Conservation (phyloP, 371 early-diverging fungal species). For the Saksenaea oblongispora region DNA sequence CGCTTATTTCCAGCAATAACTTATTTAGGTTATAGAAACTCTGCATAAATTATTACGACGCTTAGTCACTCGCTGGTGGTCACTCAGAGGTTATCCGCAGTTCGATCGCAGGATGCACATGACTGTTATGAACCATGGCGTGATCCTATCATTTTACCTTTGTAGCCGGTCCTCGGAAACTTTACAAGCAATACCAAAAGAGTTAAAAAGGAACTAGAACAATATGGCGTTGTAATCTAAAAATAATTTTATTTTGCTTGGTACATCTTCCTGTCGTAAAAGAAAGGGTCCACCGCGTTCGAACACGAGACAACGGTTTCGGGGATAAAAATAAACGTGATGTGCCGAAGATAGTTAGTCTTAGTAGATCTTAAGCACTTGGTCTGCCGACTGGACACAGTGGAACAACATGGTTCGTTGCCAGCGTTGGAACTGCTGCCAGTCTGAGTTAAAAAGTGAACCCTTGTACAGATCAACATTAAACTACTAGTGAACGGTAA, state of each 20-base stretch:
- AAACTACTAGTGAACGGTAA: too few relatives aligned
- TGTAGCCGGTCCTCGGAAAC: not conserved
- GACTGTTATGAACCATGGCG: not conserved
- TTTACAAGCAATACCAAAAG: not conserved
- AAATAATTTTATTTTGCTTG: not conserved
- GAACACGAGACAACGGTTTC: not conserved
- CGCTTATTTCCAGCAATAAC: too few relatives aligned
- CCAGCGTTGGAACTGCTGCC: not conserved
- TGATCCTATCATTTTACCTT: not conserved
- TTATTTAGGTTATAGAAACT: not conserved
- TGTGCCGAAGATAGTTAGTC: not conserved
- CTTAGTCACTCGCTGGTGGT: too few relatives aligned
- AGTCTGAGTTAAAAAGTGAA: not conserved
- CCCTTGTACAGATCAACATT: too few relatives aligned
- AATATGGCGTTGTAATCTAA: not conserved
- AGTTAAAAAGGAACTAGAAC: not conserved
- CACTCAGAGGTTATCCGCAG: not conserved
- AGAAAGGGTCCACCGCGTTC: not conserved
- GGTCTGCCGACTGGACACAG: not conserved
- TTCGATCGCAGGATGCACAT: not conserved
- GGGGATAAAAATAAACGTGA: not conserved
- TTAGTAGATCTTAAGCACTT: not conserved
- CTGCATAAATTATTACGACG: not conserved
- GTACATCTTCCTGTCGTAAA: not conserved
- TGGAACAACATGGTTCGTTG: not conserved